Conservation (phyloP, 306 rosid genomes). For the Trifolium pratense region DNA sequence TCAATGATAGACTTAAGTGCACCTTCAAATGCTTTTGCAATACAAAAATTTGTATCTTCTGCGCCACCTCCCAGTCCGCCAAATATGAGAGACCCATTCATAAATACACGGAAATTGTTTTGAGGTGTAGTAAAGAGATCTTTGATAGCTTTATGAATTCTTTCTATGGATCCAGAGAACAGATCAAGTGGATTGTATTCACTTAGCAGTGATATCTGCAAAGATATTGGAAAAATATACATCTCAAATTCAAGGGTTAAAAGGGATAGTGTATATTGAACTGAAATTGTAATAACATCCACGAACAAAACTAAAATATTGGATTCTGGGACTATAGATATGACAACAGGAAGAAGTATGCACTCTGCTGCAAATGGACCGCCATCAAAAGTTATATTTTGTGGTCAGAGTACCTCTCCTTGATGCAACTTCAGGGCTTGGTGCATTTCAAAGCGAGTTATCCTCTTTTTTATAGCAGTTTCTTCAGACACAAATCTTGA, state of each 20-base stretch:
- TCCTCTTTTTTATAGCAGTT: conserved; percentile 65
- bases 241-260: conserved; percentile 35
- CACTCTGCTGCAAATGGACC: conserved; percentile 17
- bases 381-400: not conserved
- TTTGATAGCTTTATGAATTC: conserved; percentile 71
- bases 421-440: conserved; percentile 85
- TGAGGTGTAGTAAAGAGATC: conserved; percentile 89
- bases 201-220: conserved; percentile 76
- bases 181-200: conserved; percentile 84
- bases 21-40: conserved; percentile 78
- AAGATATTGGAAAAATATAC: conserved; percentile 30
- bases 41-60: conserved; percentile 53
- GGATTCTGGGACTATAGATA: conserved; percentile 36
- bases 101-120: conserved; percentile 90
- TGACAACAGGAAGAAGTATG: conserved; percentile 28
- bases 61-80: conserved; percentile 86
- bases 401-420: conserved; percentile 64
- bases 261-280: conserved; percentile 2
- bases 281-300: conserved; percentile 8
- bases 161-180: conserved; percentile 85
- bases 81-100: conserved; percentile 82
- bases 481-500: conserved; percentile 76
- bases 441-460: conserved; percentile 92
- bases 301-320: conserved; percentile 13
- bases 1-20: conserved; percentile 67